phyloP scores from a whole-genome alignment of 2,329 filamentous ascomycete species.

The Chrysoporthe cubensis region DNA sequence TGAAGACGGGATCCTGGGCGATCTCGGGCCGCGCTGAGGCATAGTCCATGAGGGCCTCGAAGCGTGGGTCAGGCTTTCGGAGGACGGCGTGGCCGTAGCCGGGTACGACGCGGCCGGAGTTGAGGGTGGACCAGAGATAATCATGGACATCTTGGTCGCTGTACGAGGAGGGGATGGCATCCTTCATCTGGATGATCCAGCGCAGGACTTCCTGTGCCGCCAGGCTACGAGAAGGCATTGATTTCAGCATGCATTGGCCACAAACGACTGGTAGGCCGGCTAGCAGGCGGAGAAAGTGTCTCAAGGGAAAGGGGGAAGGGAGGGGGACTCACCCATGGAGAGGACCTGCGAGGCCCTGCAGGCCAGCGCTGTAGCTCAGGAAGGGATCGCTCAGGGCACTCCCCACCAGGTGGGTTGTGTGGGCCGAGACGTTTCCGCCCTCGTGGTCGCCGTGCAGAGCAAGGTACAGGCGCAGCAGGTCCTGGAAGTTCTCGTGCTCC shows the following conservation, averaged over 20 bases:
- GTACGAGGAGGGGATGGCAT: constrained; percentile 77
- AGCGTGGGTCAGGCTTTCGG: constrained; percentile 94
- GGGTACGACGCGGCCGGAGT: constrained; percentile 90
- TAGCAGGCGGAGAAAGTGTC: background rate
- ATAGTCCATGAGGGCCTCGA: constrained; percentile 96
- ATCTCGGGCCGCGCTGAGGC: constrained; percentile 85
- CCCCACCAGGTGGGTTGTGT: constrained; percentile 92
- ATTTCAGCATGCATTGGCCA: background rate
- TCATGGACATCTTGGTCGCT: constrained; percentile 80
- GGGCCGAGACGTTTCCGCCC: constrained; percentile 95
- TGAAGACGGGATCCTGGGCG: constrained; percentile 84
- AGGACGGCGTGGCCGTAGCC: constrained; percentile 96
- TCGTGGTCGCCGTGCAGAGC: constrained; percentile 98
- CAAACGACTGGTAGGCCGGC: background rate
- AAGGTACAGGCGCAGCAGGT: constrained; percentile 90
- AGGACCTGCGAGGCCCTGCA: constrained; percentile 94
- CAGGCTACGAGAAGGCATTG: constrained; percentile 56
- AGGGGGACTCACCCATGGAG: constrained; percentile 70
- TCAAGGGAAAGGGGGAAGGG: background rate
- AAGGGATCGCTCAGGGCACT: constrained; percentile 94
- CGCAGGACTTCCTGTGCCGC: constrained; percentile 96
- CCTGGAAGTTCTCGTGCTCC: constrained; percentile 92
- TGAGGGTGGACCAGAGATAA: constrained; percentile 92
- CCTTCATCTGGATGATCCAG: constrained; percentile 97
- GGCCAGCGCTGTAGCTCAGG: constrained; percentile 92